Evolutionary conservation across 805 yeast genomes (phyloP).

Genomic region (Pichia scutulata): DNA sequence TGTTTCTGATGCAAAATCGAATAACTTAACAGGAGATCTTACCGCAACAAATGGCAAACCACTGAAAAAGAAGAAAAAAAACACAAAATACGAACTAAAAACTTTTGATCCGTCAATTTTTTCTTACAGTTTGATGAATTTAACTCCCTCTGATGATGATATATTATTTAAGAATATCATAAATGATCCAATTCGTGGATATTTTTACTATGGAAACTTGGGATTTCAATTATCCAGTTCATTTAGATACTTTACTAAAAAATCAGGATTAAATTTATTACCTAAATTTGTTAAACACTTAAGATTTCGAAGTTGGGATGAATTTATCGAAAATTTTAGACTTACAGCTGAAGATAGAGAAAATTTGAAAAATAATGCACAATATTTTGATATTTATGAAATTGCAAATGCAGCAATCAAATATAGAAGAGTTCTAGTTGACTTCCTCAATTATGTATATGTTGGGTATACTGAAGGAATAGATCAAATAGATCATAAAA

Average conservation of each 20-base stretch:
- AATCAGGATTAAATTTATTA: neutral
- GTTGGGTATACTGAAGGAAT: neutral
- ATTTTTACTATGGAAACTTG: constrained; percentile 5
- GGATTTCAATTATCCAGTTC: neutral
- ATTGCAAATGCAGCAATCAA: neutral
- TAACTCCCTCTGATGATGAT: neutral
- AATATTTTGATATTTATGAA: neutral
- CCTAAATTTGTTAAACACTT: neutral
- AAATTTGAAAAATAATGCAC: neutral
- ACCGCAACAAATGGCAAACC: neutral
- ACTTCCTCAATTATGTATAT: constrained; percentile 1
- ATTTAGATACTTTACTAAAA: neutral
- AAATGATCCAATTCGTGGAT: constrained; percentile 5
- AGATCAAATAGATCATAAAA: neutral
- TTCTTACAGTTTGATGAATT: neutral
- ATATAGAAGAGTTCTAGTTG: constrained; percentile 1
- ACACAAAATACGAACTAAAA: neutral
- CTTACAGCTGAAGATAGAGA: neutral
- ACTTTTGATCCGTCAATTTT: neutral
- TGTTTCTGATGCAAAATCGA: neutral
- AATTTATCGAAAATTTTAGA: neutral
- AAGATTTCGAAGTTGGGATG: neutral
- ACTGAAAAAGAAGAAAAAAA: neutral
- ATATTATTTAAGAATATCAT: neutral
- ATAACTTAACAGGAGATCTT: neutral